Conservation (phyloP, 306 rosid species). For the Arachis stenosperma region DNA sequence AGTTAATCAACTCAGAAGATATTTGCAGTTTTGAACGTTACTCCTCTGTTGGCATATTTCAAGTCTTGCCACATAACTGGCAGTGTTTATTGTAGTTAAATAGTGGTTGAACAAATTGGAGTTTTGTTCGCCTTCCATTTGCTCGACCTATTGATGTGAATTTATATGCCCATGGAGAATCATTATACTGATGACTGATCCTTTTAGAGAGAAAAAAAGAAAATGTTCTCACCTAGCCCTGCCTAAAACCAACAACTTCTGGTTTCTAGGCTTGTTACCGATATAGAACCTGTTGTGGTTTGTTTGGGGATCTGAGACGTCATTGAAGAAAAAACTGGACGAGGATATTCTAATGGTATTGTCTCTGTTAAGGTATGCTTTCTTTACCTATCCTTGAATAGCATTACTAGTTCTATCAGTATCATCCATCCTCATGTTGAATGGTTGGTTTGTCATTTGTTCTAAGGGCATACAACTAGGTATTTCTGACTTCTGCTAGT, state of each 20-base stretch:
- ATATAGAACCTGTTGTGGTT: not conserved
- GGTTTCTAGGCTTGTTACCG: not conserved
- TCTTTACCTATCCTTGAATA: not conserved
- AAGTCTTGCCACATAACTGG: not conserved
- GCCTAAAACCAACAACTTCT: slow-evolving; percentile 8
- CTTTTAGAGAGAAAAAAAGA: not conserved
- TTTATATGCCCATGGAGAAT: not conserved
- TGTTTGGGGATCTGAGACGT: not conserved
- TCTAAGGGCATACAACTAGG: not conserved
- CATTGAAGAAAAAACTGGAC: not conserved
- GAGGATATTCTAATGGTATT: slow-evolving; percentile 4
- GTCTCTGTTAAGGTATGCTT: not conserved
- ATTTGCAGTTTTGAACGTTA: slow-evolving; percentile 6
- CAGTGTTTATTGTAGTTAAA: not conserved
- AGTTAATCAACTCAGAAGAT: slow-evolving; percentile 5
- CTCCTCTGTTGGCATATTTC: slow-evolving; percentile 1
- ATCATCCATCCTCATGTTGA: not conserved
- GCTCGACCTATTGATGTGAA: not conserved
- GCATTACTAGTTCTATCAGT: not conserved
- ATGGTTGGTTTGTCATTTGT: not conserved
- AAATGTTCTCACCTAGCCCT: not conserved
- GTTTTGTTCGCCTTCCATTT: slow-evolving; percentile 1
- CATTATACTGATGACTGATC: not conserved
- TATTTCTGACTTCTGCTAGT: slow-evolving; percentile 11
- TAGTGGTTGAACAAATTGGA: not conserved